Base-by-base conservation (phyloP, 495 filamentous ascomycete genomes). In the Hypoxylon trugodes region DNA sequence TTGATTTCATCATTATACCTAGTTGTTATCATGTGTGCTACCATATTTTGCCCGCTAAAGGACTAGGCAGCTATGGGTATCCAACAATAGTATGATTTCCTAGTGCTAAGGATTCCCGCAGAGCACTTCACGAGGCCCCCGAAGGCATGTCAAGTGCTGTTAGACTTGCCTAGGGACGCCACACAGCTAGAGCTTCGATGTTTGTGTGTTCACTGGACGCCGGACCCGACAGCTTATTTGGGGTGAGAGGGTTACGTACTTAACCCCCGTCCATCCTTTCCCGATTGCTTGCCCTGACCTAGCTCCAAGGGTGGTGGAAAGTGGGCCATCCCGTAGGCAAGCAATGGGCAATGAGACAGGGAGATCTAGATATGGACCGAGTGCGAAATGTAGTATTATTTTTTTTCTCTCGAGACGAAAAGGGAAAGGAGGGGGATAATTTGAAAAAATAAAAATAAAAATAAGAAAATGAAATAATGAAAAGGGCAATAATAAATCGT, bases 1-100 rank as follows among this genome's bases (percentile, higher is more conserved):
- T 60, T 42, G 51, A 58, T 66, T 42, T 66, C 57, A 62, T 61
- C 41, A 61, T 58, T 36, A 67, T 67, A 58, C 45, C 25, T 36
- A 56, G 57, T 28, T 47, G 30, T 41, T 58, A 58, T 61, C 57
- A 41, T 67, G 64, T 67, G 41, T 54, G n/a, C n/a, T 46, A 67
- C 64, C 58, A 62, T 41, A 54, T 67, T n/a, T n/a, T n/a, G 38
- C 28, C 47, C 40, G 41, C 64, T 61, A 49, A n/a, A 54, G 58
- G 19, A 24, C 25, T 35, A 22, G 36, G 48, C 21, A 52, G 37
- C 53, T 48, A 53, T 33, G 45, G n/a, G 22, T 59, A 62, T 61
- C 41, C 38, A 67, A 54, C 57, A 59, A 59, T 62, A 50, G 58
- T 52, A 42, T 43, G n/a, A 28, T 50, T 19, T 24, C 6, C 48